A percentile compares a stretch with the other conserved stretches of the same genome.
Evolutionary conservation across 2,329 filamentous ascomycete genomes (phyloP).

Genomic region (Nigrospora oryzae): DNA sequence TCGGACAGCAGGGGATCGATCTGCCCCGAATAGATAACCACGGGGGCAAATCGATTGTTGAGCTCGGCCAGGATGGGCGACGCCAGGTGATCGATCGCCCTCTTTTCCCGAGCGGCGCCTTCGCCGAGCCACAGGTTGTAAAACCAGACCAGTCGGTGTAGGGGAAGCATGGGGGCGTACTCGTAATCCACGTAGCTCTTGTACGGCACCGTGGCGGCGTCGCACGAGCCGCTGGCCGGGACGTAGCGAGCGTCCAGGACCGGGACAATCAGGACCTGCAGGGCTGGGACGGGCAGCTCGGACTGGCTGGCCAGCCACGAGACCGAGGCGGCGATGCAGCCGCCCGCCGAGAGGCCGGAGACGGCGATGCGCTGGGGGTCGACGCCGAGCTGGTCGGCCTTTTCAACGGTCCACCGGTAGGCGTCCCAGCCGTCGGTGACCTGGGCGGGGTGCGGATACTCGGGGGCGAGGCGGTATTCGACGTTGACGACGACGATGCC

Average conservation of each 20-base stretch:
- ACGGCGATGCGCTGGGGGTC: slow-evolving; percentile 47
- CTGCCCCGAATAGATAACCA: no score
- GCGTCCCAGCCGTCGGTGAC: slow-evolving; percentile 60
- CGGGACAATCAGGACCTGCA: slow-evolving; percentile 25
- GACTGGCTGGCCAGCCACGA: no score
- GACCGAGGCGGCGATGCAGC: slow-evolving; percentile 32
- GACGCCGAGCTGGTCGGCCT: slow-evolving; percentile 48
- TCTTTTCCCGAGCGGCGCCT: slow-evolving; percentile 15
- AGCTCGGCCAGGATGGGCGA: no score
- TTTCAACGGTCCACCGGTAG: slow-evolving; percentile 48
- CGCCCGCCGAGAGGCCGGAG: slow-evolving; percentile 58
- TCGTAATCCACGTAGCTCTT: slow-evolving; percentile 21
- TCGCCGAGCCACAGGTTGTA: slow-evolving; percentile 26
- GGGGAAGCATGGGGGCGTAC: slow-evolving; percentile 23
- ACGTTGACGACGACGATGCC: slow-evolving; percentile 54
- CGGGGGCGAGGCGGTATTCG: slow-evolving; percentile 61
- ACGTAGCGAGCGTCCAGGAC: slow-evolving; percentile 23
- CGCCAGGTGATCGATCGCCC: slow-evolving; percentile 11
- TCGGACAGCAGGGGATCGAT: no score
- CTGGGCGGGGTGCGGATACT: slow-evolving; percentile 54
- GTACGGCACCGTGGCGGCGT: slow-evolving; percentile 17
- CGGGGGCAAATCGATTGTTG: no score
- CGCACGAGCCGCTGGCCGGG: slow-evolving; percentile 18
- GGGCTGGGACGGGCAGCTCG: slow-evolving; percentile 16
- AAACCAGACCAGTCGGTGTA: slow-evolving; percentile 24